These are phyloP conservation scores for Fagus crenata DNA, from an alignment of 306 rosid genomes.

Conservation along the genomic window DNA sequence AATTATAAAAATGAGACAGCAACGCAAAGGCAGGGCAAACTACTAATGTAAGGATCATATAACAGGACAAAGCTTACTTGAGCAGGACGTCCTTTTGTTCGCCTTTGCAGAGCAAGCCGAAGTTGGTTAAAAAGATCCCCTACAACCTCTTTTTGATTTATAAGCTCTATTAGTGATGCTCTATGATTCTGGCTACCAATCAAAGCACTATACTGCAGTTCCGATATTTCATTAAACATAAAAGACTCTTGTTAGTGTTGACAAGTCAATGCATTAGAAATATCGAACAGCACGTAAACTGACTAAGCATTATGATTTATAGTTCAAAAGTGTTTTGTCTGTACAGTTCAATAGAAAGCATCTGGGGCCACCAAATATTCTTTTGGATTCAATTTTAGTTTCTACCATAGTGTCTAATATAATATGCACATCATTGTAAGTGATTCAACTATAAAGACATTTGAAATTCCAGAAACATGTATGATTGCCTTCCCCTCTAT, in stretches of 20 bases:
- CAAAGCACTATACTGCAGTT: slow-evolving; percentile 82
- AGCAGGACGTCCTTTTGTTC: slow-evolving; percentile 80
- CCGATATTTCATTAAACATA: slow-evolving; percentile 33
- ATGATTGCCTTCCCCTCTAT: slow-evolving; percentile 14
- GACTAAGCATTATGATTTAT: neutral
- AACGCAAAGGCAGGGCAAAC: slow-evolving; percentile 3
- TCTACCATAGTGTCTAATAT: neutral
- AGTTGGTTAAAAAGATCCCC: slow-evolving; percentile 97
- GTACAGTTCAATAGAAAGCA: slow-evolving; percentile 15
- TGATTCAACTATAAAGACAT: slow-evolving; percentile 4
- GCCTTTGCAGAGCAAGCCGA: slow-evolving; percentile 92
- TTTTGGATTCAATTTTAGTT: slow-evolving; percentile 4
- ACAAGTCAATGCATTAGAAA: slow-evolving; percentile 7
- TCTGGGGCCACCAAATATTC: slow-evolving; percentile 10
- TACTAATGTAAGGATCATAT: neutral
- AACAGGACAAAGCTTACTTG: slow-evolving; percentile 61
- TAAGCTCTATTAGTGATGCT: slow-evolving; percentile 73
- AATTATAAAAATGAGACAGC: neutral
- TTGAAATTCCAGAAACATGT: slow-evolving; percentile 10
- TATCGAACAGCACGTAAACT: neutral
- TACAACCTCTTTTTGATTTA: slow-evolving; percentile 87
- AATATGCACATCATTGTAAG: neutral
- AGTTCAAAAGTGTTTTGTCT: slow-evolving; percentile 11
- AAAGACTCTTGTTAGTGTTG: slow-evolving; percentile 22
- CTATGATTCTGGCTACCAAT: slow-evolving; percentile 62